Evolutionary conservation across 306 rosid genomes (phyloP).

Genomic region (Trifolium subterraneum): DNA sequence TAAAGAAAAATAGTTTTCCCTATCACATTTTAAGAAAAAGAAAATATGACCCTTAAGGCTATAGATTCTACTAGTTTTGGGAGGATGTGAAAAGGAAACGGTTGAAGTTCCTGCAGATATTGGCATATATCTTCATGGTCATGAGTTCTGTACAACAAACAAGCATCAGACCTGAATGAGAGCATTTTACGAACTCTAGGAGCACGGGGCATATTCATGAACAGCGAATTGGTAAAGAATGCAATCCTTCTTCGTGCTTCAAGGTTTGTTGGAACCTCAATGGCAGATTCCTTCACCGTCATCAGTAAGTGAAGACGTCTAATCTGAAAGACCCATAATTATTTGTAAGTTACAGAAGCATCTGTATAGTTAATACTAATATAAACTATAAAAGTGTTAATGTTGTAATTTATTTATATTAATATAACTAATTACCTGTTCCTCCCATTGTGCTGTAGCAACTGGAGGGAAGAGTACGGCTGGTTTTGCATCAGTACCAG

Average conservation of each 20-base stretch:
- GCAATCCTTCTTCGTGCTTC: constrained; percentile 98
- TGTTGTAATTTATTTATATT: constrained; percentile 3
- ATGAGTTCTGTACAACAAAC: constrained; percentile 26
- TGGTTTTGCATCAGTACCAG: constrained; percentile 84
- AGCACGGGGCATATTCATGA: constrained; percentile 99
- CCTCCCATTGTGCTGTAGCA: constrained; percentile 95
- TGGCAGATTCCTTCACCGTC: constrained; percentile 89
- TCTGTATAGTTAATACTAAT: constrained; percentile 29
- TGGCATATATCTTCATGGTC: constrained; percentile 32
- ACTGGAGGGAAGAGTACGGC: constrained; percentile 79
- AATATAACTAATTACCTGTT: constrained; percentile 63
- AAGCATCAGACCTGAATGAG: constrained; percentile 73
- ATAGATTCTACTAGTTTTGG: constrained; percentile 33
- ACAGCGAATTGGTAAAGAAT: constrained; percentile 89
- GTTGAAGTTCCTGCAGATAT: constrained; percentile 34
- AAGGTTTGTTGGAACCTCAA: constrained; percentile 88
- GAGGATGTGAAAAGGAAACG: constrained; percentile 28
- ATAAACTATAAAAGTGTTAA: constrained; percentile 10
- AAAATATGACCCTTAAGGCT: constrained; percentile 32
- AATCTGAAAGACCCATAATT: constrained; percentile 63
- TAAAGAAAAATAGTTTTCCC: constrained; percentile 1
- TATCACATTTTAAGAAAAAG: constrained; percentile 30
- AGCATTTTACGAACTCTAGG: constrained; percentile 97
- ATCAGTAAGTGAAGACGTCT: constrained; percentile 79
- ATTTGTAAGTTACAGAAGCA: constrained; percentile 16